phyloP scores from a whole-genome alignment of 805 yeast species.

The Peterozyma toletana region DNA sequence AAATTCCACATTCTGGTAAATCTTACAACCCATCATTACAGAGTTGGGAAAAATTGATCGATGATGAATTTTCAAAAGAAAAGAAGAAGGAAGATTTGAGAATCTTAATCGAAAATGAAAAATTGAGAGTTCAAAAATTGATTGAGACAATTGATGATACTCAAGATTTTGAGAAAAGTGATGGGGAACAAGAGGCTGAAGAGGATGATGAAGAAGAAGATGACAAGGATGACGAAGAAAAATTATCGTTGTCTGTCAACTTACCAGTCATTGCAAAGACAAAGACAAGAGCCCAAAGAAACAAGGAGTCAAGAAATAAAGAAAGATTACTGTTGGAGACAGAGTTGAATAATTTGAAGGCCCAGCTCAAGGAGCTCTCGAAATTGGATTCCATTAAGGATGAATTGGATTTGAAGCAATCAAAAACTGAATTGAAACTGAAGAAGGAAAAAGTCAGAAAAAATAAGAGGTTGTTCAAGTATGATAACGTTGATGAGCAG shows the following conservation, averaged over 20 bases:
- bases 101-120: constrained; percentile 53
- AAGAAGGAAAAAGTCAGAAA: constrained; percentile 20
- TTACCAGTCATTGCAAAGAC: constrained; percentile 60
- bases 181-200: constrained; percentile 30
- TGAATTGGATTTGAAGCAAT: constrained; percentile 25
- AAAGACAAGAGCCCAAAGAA: constrained; percentile 75
- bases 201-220: constrained; percentile 29
- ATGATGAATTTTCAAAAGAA: constrained; percentile 59
- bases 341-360: constrained; percentile 49
- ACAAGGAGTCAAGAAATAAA: constrained; percentile 56
- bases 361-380: constrained; percentile 52
- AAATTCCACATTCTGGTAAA: constrained; percentile 74
- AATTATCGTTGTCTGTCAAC: constrained; percentile 57
- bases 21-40: constrained; percentile 87
- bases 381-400: constrained; percentile 41
- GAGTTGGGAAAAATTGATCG: constrained; percentile 71
- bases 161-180: constrained; percentile 37
- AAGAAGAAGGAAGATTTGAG: constrained; percentile 60
- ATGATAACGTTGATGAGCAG: constrained; percentile 33
- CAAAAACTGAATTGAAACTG: constrained; percentile 1
- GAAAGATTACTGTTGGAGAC: constrained; percentile 48
- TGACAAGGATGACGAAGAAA: constrained; percentile 22
- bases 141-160: constrained; percentile 56
- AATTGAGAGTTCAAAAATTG: constrained; percentile 54
- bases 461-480: constrained; percentile 33